Percentiles rank a stretch among this genome's conserved stretches.
These are phyloP conservation scores for Rhizodiscina lignyota DNA, from an alignment of 495 filamentous ascomycete species.

Conservation along the genomic window DNA sequence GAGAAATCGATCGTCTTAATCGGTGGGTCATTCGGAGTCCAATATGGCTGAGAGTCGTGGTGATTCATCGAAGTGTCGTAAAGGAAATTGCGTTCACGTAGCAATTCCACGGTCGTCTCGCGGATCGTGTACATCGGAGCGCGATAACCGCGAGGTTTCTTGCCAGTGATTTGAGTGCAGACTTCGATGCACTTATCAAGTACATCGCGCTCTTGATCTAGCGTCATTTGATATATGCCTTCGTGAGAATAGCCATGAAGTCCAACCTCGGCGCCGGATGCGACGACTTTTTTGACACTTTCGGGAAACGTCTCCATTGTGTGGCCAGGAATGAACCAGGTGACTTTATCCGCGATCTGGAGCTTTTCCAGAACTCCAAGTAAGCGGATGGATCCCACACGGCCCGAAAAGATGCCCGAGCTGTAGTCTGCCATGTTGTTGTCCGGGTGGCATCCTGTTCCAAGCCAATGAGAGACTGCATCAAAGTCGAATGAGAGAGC, in stretches of 20 bases:
- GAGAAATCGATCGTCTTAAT: slow-evolving; percentile 39
- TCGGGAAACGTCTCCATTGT: slow-evolving; percentile 22
- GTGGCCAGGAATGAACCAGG: slow-evolving; percentile 28
- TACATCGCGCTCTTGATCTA: slow-evolving; percentile 21
- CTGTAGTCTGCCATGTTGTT: slow-evolving; percentile 8
- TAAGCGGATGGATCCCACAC: slow-evolving; percentile 24
- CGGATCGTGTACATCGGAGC: slow-evolving; percentile 42
- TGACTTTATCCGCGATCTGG: slow-evolving; percentile 26
- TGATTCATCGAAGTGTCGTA: slow-evolving; percentile 54
- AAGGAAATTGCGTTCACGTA: slow-evolving; percentile 37
- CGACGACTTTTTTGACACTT: slow-evolving; percentile 20
- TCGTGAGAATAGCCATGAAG: slow-evolving; percentile 30
- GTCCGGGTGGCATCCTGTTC: slow-evolving; percentile 18
- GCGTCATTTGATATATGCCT: slow-evolving; percentile 12
- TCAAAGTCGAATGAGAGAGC: slow-evolving; percentile 34
- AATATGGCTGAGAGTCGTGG: slow-evolving; percentile 52
- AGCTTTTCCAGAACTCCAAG: slow-evolving; percentile 22
- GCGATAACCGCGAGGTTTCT: slow-evolving; percentile 21
- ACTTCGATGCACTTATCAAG: slow-evolving; percentile 20
- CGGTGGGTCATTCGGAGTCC: slow-evolving; percentile 33
- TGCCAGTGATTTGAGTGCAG: slow-evolving; percentile 17
- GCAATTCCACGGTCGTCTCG: slow-evolving; percentile 34
- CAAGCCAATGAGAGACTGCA: slow-evolving; percentile 28
- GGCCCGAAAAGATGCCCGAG: slow-evolving; percentile 24
- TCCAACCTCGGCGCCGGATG: slow-evolving; percentile 24